Evolutionary conservation across 768 basidiomycete genomes (phyloP), one percentile per base, ranked within the genome.

Genomic region (Clathrus columnatus): DNA sequence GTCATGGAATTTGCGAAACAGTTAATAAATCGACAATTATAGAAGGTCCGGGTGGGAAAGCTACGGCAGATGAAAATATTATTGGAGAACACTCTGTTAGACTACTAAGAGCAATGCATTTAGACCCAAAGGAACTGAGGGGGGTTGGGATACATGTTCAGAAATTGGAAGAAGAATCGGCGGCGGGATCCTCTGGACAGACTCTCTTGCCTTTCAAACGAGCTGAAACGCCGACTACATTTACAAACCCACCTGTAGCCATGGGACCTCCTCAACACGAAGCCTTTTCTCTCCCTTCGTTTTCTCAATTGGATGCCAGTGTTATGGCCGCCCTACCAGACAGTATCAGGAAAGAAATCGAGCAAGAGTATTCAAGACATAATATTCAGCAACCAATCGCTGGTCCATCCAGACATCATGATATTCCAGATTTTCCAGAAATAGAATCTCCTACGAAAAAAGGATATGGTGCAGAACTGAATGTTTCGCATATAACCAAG

Each of bases 71-170:
- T 59, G 70, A 77, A 14, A 75, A 72, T 36, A 69, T 83, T 32
- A 85, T 99, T 41, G 89, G 83, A 0, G 77, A 83, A 23, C 82
- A 84, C 58, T 86, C 90, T 5, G 88, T 86, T 81, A 77, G 79
- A 57, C 68, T 96, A 16, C 73, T 95, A 27, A 74, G 79, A 61
- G 76, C 79, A 0, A 83, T 92, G 67, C 73, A 77, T 32, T 85
- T 96, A 49, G 87, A 91, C 59, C 83, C 92, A 0, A 80, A 74
- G 57, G 95, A 97, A 59, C 71, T 98, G n/a, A 78, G 95, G 20
- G 95, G 95, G 0, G 80, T 98, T 54, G 92, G 90, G 0, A 85
- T 98, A 7, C 91, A 94, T 62, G 80, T 97, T 11, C 84, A 87
- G 63, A 97, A 93, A 66, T 75, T 98, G 4, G 91, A 96, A 68